phyloP scores from a whole-genome alignment of 2,329 filamentous ascomycete species.

The Apiospora koreana region DNA sequence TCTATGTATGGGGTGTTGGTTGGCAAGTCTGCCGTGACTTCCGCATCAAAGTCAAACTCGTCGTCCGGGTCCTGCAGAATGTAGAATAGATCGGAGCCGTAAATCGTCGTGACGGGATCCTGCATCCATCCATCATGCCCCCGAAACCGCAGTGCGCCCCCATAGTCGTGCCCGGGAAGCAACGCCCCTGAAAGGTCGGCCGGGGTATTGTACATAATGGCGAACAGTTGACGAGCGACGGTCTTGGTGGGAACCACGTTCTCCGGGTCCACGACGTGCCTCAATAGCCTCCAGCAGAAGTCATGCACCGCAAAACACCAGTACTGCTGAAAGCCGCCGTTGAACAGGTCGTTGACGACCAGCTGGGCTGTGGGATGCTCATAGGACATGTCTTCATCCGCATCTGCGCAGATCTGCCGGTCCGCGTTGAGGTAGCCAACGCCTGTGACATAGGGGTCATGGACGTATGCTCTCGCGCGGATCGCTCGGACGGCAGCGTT shows the following conservation, averaged over 20 bases:
- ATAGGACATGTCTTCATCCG: conserved; percentile 9
- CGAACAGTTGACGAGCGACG: conserved; percentile 21
- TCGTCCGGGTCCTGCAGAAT: conserved; percentile 20
- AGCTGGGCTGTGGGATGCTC: conserved; percentile 12
- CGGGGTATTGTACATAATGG: conserved; percentile 23
- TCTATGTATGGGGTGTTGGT: background rate
- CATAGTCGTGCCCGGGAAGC: conserved; percentile 20
- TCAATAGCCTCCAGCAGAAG: conserved; percentile 23
- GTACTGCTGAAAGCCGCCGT: conserved; percentile 7
- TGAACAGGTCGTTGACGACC: conserved; percentile 7
- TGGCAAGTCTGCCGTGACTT: conserved; percentile 15
- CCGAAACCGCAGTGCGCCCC: conserved; percentile 16
- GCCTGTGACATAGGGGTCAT: conserved; percentile 20
- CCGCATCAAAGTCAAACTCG: conserved; percentile 18
- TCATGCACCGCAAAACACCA: conserved; percentile 25
- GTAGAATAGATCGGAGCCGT: conserved; percentile 17
- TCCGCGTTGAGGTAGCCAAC: conserved; percentile 21
- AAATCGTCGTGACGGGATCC: background rate
- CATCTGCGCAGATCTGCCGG: conserved; percentile 16
- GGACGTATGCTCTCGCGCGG: conserved; percentile 2
- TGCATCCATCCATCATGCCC: conserved; percentile 10
- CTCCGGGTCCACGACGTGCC: conserved; percentile 17
- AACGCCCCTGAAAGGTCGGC: conserved; percentile 8
- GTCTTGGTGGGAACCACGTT: conserved; percentile 5
- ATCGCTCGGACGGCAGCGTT: conserved; percentile 21